Conservation (phyloP, 148 eudicot species). For the Cornus controversa region DNA sequence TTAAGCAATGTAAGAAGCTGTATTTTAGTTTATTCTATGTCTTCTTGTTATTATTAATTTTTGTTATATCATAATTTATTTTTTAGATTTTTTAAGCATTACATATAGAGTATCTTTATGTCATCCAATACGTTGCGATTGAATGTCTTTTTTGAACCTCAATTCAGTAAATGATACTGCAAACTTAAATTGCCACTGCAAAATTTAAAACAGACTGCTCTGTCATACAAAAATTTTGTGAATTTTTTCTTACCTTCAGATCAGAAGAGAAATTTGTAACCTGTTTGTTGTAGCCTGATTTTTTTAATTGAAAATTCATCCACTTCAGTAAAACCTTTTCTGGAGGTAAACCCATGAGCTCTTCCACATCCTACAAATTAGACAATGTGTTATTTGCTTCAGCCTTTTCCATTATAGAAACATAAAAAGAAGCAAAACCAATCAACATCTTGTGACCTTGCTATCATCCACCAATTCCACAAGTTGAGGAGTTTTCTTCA, state of each 20-base stretch:
- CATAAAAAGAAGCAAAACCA: conserved; percentile 4
- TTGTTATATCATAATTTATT: too few species aligned
- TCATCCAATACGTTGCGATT: too few species aligned
- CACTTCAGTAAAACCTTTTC: conserved; percentile 76
- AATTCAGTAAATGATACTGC: too few species aligned
- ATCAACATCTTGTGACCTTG: conserved; percentile 31
- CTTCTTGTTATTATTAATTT: too few species aligned
- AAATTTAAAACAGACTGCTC: neutral
- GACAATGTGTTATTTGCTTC: neutral
- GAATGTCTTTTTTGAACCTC: too few species aligned
- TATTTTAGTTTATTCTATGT: too few species aligned
- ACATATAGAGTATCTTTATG: too few species aligned
- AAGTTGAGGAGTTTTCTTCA: conserved; percentile 86
- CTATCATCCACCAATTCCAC: conserved; percentile 79
- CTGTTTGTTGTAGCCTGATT: conserved; percentile 64
- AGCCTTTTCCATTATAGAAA: neutral
- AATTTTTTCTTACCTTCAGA: conserved; percentile 53
- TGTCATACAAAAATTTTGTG: neutral
- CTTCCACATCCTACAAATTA: conserved; percentile 70
- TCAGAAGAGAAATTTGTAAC: conserved; percentile 79
- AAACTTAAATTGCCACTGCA: neutral
- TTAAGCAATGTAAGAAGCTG: too few species aligned
- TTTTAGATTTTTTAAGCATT: too few species aligned
- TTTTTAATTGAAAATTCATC: conserved; percentile 89
- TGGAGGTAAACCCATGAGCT: conserved; percentile 65